Conservation (phyloP, 345 rosid genomes). For the Aethionema arabicum region DNA sequence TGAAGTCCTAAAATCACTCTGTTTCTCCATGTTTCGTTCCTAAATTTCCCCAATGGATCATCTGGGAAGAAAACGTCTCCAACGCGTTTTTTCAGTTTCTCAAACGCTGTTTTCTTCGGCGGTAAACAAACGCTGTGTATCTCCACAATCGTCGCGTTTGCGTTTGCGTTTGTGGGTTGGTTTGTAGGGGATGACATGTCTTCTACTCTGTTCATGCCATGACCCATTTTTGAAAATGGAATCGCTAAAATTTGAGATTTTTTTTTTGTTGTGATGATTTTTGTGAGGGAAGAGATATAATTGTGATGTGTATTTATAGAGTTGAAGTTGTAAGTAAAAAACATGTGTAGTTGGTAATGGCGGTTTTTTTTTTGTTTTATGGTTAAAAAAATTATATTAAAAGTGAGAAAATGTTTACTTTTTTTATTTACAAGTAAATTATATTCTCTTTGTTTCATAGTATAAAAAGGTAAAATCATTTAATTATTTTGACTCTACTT, state of each 20-base stretch:
- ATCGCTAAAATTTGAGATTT: constrained; percentile 1
- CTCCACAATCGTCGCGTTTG: constrained; percentile 38
- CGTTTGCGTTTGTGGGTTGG: constrained; percentile 13
- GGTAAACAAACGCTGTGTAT: constrained; percentile 77
- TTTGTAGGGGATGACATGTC: constrained; percentile 39
- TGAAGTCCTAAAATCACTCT: constrained; percentile 64
- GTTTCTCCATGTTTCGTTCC: constrained; percentile 62
- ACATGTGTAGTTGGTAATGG: constrained; percentile 29
- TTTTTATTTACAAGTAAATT: neutral
- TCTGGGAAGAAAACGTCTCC: constrained; percentile 91
- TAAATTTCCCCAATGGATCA: constrained; percentile 82
- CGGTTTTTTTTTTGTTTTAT: constrained; percentile 24
- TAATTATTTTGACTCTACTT: no score
- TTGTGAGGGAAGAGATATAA: constrained; percentile 25
- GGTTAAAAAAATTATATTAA: neutral
- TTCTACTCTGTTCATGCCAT: constrained; percentile 40
- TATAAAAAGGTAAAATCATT: no score
- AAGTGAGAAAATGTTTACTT: neutral
- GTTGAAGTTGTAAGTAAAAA: constrained; percentile 12
- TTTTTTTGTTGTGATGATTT: constrained; percentile 1
- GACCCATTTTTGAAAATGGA: constrained; percentile 25
- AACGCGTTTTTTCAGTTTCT: constrained; percentile 59
- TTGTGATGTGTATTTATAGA: constrained; percentile 34
- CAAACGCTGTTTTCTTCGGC: constrained; percentile 57
- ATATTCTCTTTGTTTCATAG: no score